Evolutionary conservation across 371 early-diverging fungal species (phyloP), one percentile per base, ranked within the genome.

Genomic region (Lichtheimia corymbifera): DNA sequence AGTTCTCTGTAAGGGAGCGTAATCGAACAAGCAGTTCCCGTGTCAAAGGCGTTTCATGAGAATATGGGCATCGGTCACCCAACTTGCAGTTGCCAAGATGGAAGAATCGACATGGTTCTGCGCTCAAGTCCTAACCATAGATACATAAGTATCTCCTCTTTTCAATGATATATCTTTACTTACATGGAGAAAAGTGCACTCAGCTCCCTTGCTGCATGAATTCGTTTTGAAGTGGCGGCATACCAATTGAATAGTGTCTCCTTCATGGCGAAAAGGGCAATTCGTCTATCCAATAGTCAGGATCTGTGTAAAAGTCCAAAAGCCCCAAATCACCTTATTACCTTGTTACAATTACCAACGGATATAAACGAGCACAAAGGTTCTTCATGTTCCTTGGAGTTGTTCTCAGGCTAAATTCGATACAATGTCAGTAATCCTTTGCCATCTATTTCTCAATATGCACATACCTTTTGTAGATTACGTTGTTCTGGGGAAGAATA

Each of bases 81-180:
- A 59, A 35, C 2, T 59, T 56, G 45, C 79, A 79, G 1, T 13
- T 53, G 4, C 66, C 68, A 7, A 79, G 42, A 44, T 70, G 69
- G 18, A 58, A 74, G 47, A 76, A 76, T 18, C 73, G 65, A 58
- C 79, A 79, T 2, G 79, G 76, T 18, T 76, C 72, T 15, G 63
- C 1, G 22, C 64, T 64, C 25, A 76, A 35, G 44, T 79, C 65
- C 77, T 76, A 54, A 11, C 6, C 24, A 17, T 22, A 2, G 1
- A 22, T 22, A 22, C 22, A 22, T 22, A 2, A 22, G 22, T 22
- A 22, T 22, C 22, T 22, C 22, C 22, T 2, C 22, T 2, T 22
- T 22, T 22, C 22, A 17, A n/a, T 25, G 22, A 60, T 13, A 25
- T n/a, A 24, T 51, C 58, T 66, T 71, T 71, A 17, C 54, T 54